phyloP scores from a whole-genome alignment of 2,329 filamentous ascomycete genomes.

The Blastomyces silverae region DNA sequence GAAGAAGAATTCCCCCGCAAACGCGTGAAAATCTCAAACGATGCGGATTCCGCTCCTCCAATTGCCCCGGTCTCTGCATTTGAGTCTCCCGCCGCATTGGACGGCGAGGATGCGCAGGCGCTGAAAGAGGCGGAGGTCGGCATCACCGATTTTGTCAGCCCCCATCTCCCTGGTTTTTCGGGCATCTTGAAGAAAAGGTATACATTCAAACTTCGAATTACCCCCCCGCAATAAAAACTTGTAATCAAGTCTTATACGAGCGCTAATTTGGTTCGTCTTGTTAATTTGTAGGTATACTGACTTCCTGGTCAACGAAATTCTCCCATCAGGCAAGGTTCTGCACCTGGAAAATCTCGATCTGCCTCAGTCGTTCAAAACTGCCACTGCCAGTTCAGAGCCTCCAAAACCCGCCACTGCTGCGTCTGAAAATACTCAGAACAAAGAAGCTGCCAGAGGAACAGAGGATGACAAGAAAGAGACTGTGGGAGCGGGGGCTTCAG shows the following conservation, averaged over 20 bases:
- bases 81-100: conserved; percentile 4
- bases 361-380: conserved; percentile 23
- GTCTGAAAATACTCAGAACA: neutral
- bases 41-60: conserved; percentile 8
- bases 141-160: conserved; percentile 58
- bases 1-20: conserved; percentile 21
- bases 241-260: neutral
- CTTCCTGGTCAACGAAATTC: conserved; percentile 86
- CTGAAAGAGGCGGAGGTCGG: conserved; percentile 47
- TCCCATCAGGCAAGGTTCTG: conserved; percentile 65
- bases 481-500: no score
- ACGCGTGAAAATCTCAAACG: conserved; percentile 23
- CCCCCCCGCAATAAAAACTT: neutral
- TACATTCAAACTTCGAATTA: conserved; percentile 4
- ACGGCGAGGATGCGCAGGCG: conserved; percentile 28
- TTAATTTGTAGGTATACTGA: conserved; percentile 64
- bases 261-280: neutral
- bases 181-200: conserved; percentile 63
- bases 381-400: neutral
- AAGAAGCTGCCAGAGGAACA: neutral
- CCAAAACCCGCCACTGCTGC: neutral
- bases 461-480: conserved; percentile 6
- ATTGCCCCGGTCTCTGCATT: conserved; percentile 11
- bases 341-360: conserved; percentile 54
- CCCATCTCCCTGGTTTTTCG: conserved; percentile 52